A percentile compares a stretch with the other conserved stretches of the same genome.
phyloP scores from a whole-genome alignment of 129 eudicot species.

The Centaurea solstitialis region DNA sequence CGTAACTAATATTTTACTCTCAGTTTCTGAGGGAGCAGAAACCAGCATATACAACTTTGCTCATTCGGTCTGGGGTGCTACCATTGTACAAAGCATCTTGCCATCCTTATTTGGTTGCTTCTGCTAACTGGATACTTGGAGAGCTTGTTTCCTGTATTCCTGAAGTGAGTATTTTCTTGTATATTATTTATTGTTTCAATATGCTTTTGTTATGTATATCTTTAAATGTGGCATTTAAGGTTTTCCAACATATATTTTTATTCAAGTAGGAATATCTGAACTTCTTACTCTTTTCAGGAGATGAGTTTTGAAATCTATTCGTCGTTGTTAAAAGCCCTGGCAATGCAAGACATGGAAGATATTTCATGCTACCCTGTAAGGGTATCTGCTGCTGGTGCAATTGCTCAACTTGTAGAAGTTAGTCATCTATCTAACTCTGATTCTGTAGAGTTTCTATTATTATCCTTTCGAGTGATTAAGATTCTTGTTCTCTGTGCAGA shows the following conservation, averaged over 20 bases:
- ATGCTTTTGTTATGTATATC: not conserved
- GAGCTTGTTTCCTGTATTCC: slow-evolving; percentile 69
- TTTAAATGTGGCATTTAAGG: not conserved
- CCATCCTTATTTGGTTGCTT: slow-evolving; percentile 68
- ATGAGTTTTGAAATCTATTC: slow-evolving; percentile 59
- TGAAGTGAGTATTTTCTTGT: slow-evolving; percentile 43
- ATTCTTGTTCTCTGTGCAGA: slow-evolving; percentile 35
- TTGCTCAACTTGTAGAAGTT: slow-evolving; percentile 75
- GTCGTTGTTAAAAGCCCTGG: slow-evolving; percentile 57
- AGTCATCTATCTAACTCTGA: slow-evolving; percentile 10
- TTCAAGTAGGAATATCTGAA: not conserved
- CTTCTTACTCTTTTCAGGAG: slow-evolving; percentile 47
- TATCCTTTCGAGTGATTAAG: not conserved
- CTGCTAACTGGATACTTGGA: slow-evolving; percentile 85
- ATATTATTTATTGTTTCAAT: slow-evolving; percentile 18
- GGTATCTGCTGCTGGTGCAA: slow-evolving; percentile 74
- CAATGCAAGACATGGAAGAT: slow-evolving; percentile 49
- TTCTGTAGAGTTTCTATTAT: not conserved
- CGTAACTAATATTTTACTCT: not conserved
- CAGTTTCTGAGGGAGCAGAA: slow-evolving; percentile 75
- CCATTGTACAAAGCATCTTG: slow-evolving; percentile 53
- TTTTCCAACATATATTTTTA: not conserved
- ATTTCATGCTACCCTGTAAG: slow-evolving; percentile 72
- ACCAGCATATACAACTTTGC: slow-evolving; percentile 50
- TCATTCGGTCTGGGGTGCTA: slow-evolving; percentile 53